Evolutionary conservation across 148 eudicot genomes (phyloP).

Genomic region (Cornus florida): DNA sequence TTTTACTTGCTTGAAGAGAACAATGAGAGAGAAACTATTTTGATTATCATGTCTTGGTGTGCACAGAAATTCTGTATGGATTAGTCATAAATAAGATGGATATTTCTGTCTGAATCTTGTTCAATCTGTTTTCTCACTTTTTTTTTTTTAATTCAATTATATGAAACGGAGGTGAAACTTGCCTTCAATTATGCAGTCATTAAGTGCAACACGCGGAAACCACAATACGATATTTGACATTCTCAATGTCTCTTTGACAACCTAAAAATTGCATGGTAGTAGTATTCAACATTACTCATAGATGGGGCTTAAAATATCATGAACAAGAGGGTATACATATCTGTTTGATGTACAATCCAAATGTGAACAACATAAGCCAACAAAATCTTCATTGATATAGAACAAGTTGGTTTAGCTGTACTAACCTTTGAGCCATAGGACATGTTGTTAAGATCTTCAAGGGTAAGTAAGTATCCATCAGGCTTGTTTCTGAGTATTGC

Average conservation of each 20-base stretch:
- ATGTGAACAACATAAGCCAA: neutral
- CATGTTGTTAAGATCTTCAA: conserved; percentile 32
- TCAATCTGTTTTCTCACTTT: neutral
- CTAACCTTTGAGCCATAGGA: conserved; percentile 32
- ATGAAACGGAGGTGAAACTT: neutral
- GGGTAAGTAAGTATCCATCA: conserved; percentile 19
- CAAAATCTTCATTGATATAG: neutral
- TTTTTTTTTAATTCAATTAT: neutral
- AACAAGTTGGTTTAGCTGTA: neutral
- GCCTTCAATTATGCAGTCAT: conserved; percentile 32
- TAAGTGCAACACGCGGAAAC: conserved; percentile 37
- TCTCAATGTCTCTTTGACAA: conserved; percentile 38
- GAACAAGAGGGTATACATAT: too few species aligned
- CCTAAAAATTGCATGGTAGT: conserved; percentile 17
- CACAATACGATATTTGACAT: conserved; percentile 38
- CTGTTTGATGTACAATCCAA: too few species aligned
- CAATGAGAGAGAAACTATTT: too few species aligned
- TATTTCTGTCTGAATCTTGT: too few species aligned
- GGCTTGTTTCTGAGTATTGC: conserved; percentile 25
- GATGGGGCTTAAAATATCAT: neutral
- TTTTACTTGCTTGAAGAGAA: too few species aligned
- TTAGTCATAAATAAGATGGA: too few species aligned
- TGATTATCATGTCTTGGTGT: too few species aligned
- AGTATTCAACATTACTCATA: neutral
- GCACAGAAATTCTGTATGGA: too few species aligned